Evolutionary conservation across 1,139 yeast genomes (phyloP).

Genomic region (Casaregolazyma suthepensis): DNA sequence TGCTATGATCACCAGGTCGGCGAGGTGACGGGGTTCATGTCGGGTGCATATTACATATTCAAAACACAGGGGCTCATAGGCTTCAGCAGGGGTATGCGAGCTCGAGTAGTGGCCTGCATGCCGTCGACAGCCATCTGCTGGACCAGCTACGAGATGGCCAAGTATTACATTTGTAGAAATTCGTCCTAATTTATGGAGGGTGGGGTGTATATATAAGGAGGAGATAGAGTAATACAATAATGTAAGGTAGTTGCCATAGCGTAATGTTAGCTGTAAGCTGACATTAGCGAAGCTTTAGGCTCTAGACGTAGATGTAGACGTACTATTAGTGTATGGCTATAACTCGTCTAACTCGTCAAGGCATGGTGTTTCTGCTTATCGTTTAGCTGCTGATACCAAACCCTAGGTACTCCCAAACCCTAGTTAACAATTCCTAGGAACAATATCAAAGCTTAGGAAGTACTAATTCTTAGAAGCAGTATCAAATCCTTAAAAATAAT

Average conservation of each 20-base stretch:
- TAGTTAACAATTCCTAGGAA: too few species aligned
- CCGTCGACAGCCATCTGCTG: slow-evolving; percentile 97
- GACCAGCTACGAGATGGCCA: slow-evolving; percentile 98
- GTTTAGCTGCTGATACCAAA: too few species aligned
- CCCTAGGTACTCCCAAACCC: too few species aligned
- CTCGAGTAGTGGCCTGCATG: slow-evolving; percentile 87
- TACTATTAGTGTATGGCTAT: too few species aligned
- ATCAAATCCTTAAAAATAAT: too few species aligned
- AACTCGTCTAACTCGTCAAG: too few species aligned
- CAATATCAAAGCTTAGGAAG: too few species aligned
- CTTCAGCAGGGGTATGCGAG: slow-evolving; percentile 79
- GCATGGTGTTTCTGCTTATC: too few species aligned
- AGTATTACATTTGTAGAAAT: slow-evolving; percentile 44
- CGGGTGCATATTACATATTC: slow-evolving; percentile 68
- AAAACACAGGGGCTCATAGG: slow-evolving; percentile 62
- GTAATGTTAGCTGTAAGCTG: too few species aligned
- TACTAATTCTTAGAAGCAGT: too few species aligned
- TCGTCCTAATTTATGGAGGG: not conserved
- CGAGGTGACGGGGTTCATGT: slow-evolving; percentile 58
- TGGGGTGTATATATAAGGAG: not conserved
- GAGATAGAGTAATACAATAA: not conserved
- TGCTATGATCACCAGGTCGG: slow-evolving; percentile 43
- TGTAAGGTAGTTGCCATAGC: not conserved
- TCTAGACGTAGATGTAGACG: too few species aligned
- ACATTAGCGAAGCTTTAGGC: too few species aligned